Percentiles rank a stretch among this genome's conserved stretches.
Conservation (phyloP, 192 early-diverging fungal genomes). For the Coemansia umbellata region DNA sequence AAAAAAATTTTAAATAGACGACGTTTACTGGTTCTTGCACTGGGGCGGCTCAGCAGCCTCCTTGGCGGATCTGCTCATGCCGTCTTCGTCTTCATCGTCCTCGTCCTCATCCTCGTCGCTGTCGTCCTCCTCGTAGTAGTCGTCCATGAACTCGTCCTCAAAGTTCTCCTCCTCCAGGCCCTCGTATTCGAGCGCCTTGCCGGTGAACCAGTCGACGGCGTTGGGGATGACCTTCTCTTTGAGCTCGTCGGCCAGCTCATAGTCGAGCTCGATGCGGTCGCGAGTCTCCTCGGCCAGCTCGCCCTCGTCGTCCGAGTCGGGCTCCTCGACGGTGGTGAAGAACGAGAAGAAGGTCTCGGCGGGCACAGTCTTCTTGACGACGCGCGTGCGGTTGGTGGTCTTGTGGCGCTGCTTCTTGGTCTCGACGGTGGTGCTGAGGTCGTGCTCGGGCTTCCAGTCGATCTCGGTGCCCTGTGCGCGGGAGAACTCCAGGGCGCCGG, state of each 20-base stretch:
- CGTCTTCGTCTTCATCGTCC: slow-evolving; percentile 41
- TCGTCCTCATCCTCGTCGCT: slow-evolving; percentile 42
- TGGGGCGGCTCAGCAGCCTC: slow-evolving; percentile 48
- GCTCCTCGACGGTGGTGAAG: slow-evolving; percentile 79
- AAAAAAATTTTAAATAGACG: background rate
- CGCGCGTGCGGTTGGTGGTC: slow-evolving; percentile 96
- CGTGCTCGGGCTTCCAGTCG: slow-evolving; percentile 96
- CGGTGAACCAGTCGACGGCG: slow-evolving; percentile 98
- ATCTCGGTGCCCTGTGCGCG: slow-evolving; percentile 88
- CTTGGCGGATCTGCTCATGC: slow-evolving; percentile 43
- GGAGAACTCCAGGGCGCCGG: slow-evolving; percentile 87
- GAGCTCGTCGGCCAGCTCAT: slow-evolving; percentile 95
- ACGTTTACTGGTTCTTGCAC: slow-evolving; percentile 53
- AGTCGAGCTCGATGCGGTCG: slow-evolving; percentile 86
- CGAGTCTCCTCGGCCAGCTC: slow-evolving; percentile 78
- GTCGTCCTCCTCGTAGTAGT: slow-evolving; percentile 46
- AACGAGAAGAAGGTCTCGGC: slow-evolving; percentile 97
- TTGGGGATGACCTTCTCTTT: slow-evolving; percentile 97
- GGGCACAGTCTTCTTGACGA: slow-evolving; percentile 95
- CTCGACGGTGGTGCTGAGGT: slow-evolving; percentile 90
- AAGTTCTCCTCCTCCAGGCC: slow-evolving; percentile 38
- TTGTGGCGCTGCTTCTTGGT: slow-evolving; percentile 99
- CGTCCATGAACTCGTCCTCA: slow-evolving; percentile 40
- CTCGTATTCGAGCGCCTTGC: slow-evolving; percentile 85
- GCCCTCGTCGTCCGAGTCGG: slow-evolving; percentile 66